Evolutionary conservation across 148 eudicot genomes (phyloP), one percentile per base, ranked within the genome.

Genomic region (Chenopodium berlandieri): DNA sequence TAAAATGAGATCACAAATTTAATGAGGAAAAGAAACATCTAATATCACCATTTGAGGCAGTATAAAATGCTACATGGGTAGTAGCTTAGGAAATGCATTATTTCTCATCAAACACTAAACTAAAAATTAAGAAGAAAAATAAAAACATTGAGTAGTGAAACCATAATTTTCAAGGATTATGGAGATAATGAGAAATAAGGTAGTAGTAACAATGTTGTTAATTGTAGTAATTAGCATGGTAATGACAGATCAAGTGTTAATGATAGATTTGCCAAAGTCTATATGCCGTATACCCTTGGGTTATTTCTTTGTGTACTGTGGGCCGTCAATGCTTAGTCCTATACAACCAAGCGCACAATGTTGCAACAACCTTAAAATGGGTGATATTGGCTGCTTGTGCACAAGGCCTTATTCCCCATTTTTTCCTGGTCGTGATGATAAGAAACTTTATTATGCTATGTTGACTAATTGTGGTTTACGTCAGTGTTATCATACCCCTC

Each of bases 401-500:
- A 2, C 19, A 54, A 50, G 17, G 12, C n/a, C 73, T 48, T 20
- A 27, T 1, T 69, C 81, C 2, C 47, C 81, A 31, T 0, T 50
- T 19, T 69, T 70, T 67, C 23, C 44, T 27, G 27, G 44, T 67
- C 64, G 65, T 4, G 17, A 50, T 48, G 75, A 48, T 17, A 54
- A 56, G 16, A 31, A 8, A 0, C 74, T 79, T 32, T 4, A 13
- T 58, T 17, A 6, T 66, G 67, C 2, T 22, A 9, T 79, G 14
- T 60, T 58, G 54, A 30, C 9, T 16, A 54, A 56, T 4, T 79
- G 82, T 79, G 76, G 76, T 68, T 34, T 79, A 52, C 82, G 22
- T 30, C 7, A 20, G 52, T 75, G 50, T 0, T 34, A 34, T 34
- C 37, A 3, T 34, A 47, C 48, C 14, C 23, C 8, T 67, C 12